Conservation (phyloP, 768 basidiomycete species). For the Trametes sanguinea region DNA sequence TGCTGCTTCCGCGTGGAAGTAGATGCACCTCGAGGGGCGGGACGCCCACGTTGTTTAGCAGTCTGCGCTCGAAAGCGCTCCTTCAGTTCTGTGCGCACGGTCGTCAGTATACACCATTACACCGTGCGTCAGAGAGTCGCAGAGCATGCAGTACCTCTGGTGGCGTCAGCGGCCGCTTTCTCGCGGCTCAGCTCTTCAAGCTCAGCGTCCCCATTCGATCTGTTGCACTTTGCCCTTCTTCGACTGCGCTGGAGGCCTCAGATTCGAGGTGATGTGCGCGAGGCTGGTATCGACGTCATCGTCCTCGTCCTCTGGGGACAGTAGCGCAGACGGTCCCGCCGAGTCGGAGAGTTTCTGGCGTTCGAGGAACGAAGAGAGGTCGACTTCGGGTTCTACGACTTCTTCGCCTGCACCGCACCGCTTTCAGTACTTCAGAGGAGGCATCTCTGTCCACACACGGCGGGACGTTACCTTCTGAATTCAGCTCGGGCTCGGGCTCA, state of each 20-base stretch:
- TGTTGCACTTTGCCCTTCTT: slow-evolving; percentile 66
- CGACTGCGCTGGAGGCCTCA: slow-evolving; percentile 25
- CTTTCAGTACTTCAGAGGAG: slow-evolving; percentile 3
- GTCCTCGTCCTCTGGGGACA: slow-evolving; percentile 31
- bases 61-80: slow-evolving; percentile 33
- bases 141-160: slow-evolving; percentile 54
- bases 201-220: slow-evolving; percentile 69
- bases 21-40: slow-evolving; percentile 18
- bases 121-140: too few relatives aligned
- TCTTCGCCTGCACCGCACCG: slow-evolving; percentile 53
- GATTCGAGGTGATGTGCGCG: slow-evolving; percentile 45
- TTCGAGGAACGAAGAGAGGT: slow-evolving; percentile 67
- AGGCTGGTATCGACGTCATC: slow-evolving; percentile 63
- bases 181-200: slow-evolving; percentile 68
- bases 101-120: background rate
- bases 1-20: slow-evolving; percentile 5
- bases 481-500: slow-evolving; percentile 69
- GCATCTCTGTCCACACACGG: background rate
- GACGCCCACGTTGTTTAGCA: slow-evolving; percentile 26
- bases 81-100: slow-evolving; percentile 31
- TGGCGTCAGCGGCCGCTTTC: slow-evolving; percentile 74
- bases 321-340: slow-evolving; percentile 15
- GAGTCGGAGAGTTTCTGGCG: slow-evolving; percentile 51
- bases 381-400: slow-evolving; percentile 69
- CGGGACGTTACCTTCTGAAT: slow-evolving; percentile 60